Evolutionary conservation across 2,329 filamentous ascomycete species (phyloP).

Genomic region (Verticillium albo-atrum): DNA sequence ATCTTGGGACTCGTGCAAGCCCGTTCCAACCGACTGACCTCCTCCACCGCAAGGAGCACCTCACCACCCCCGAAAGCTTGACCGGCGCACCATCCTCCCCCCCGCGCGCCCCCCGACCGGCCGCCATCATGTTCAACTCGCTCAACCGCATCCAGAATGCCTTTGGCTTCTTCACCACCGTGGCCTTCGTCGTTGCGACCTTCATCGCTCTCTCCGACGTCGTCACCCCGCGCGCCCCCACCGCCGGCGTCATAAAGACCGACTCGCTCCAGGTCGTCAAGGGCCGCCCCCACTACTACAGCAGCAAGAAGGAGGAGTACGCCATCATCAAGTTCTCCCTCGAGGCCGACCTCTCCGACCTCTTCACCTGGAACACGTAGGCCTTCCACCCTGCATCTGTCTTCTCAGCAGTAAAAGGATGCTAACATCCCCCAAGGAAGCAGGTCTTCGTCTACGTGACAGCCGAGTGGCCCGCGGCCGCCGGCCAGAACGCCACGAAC

Average conservation of each 20-base stretch:
- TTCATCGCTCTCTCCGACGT: slow-evolving; percentile 80
- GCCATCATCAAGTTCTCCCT: slow-evolving; percentile 91
- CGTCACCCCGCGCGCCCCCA: slow-evolving; percentile 63
- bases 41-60: neutral
- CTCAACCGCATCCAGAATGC: slow-evolving; percentile 83
- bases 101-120: neutral
- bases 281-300: slow-evolving; percentile 95
- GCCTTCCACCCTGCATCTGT: neutral
- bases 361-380: slow-evolving; percentile 99
- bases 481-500: slow-evolving; percentile 41
- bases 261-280: slow-evolving; percentile 84
- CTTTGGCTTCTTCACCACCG: slow-evolving; percentile 97
- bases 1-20: neutral
- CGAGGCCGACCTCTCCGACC: slow-evolving; percentile 81
- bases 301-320: slow-evolving; percentile 88
- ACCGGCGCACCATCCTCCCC: neutral
- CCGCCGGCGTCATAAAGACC: slow-evolving; percentile 54
- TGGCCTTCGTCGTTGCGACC: slow-evolving; percentile 74
- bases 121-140: slow-evolving; percentile 75
- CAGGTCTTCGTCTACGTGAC: slow-evolving; percentile 96
- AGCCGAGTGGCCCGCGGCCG: slow-evolving; percentile 58
- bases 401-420: neutral
- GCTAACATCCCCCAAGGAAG: slow-evolving; percentile 42
- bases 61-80: neutral
- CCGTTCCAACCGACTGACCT: neutral